Evolutionary conservation across 1,284 basidiomycete genomes (phyloP).

Genomic region (Marasmius oreades): DNA sequence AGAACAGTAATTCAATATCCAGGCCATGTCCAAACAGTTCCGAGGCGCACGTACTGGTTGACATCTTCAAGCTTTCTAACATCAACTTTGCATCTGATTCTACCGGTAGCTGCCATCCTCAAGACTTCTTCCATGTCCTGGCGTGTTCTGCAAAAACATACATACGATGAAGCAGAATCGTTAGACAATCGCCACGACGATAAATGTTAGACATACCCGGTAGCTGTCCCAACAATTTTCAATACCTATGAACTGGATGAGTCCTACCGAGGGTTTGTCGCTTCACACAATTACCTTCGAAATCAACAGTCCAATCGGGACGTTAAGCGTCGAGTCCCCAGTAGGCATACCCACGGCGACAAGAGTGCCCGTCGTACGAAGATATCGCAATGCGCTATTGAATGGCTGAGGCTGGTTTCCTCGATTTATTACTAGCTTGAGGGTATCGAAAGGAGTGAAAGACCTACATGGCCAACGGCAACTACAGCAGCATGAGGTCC

Average conservation of each 20-base stretch:
- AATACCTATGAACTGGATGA: constrained; percentile 33
- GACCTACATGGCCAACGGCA: constrained; percentile 40
- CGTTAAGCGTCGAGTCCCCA: constrained; percentile 31
- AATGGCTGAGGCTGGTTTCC: constrained; percentile 45
- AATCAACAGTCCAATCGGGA: constrained; percentile 57
- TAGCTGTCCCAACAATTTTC: constrained; percentile 54
- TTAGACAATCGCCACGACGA: background rate
- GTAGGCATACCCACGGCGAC: constrained; percentile 63
- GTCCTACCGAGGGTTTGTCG: background rate
- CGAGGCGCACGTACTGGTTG: constrained; percentile 33
- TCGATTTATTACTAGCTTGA: background rate
- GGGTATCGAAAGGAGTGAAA: background rate
- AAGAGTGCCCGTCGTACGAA: constrained; percentile 53
- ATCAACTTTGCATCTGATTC: constrained; percentile 54
- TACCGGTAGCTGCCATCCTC: constrained; percentile 57
- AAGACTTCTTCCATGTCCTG: constrained; percentile 68
- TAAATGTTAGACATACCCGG: constrained; percentile 53
- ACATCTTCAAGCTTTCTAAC: constrained; percentile 46
- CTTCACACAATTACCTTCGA: constrained; percentile 37
- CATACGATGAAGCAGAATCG: too few relatives aligned
- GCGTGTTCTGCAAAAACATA: constrained; percentile 50
- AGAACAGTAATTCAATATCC: constrained; percentile 7
- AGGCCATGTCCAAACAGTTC: background rate
- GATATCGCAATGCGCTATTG: constrained; percentile 61
- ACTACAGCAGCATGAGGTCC: constrained; percentile 58